phyloP scores from a whole-genome alignment of 2,329 filamentous ascomycete genomes.

The Colletotrichum zoysiae region DNA sequence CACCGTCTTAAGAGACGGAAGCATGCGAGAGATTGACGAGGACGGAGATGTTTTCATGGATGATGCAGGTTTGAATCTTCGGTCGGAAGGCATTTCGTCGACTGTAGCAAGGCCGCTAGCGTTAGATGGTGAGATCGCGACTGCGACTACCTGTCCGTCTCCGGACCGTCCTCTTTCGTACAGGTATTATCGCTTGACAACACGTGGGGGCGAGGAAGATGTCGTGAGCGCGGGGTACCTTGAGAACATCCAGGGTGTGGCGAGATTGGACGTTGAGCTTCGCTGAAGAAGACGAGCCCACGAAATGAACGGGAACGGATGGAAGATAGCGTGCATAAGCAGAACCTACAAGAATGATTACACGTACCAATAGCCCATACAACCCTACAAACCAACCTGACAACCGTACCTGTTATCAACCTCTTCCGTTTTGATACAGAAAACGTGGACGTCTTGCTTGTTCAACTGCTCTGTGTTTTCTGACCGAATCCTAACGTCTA shows the following conservation, averaged over 20 bases:
- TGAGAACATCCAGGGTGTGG: conserved; percentile 53
- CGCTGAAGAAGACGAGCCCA: conserved; percentile 29
- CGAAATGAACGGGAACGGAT: neutral
- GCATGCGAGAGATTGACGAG: conserved; percentile 49
- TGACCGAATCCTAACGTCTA: conserved; percentile 50
- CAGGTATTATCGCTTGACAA: conserved; percentile 31
- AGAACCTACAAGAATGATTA: conserved; percentile 17
- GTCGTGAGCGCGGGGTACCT: conserved; percentile 49
- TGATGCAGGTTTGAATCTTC: conserved; percentile 24
- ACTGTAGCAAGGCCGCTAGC: neutral
- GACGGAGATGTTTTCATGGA: conserved; percentile 50
- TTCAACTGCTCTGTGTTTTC: neutral
- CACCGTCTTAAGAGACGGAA: conserved; percentile 49
- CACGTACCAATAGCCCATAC: neutral
- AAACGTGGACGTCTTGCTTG: neutral
- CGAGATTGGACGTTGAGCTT: conserved; percentile 56
- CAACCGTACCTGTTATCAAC: too few relatives aligned
- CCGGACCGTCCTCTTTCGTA: conserved; percentile 24
- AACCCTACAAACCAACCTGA: neutral
- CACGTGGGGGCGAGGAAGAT: conserved; percentile 40
- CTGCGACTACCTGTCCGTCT: neutral
- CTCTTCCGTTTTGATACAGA: neutral
- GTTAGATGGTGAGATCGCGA: neutral
- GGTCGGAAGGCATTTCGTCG: neutral
- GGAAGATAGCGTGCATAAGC: neutral